These are phyloP conservation scores for Sutorius australiensis DNA, from an alignment of 768 basidiomycete genomes.

Conservation along the genomic window DNA sequence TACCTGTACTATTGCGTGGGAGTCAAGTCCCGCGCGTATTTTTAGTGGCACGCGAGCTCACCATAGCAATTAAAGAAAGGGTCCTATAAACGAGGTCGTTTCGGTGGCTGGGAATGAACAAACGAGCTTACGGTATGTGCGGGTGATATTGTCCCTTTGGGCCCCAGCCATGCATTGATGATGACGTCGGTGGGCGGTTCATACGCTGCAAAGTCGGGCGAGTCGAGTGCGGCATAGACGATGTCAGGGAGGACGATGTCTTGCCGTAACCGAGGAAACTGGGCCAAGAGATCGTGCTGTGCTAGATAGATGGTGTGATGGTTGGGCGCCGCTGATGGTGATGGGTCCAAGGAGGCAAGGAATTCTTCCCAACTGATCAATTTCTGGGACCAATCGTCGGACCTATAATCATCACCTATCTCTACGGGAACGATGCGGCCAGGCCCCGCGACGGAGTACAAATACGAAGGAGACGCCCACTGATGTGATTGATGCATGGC, in stretches of 20 bases:
- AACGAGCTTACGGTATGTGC: conserved; percentile 73
- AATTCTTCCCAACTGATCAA: conserved; percentile 80
- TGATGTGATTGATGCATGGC: conserved; percentile 58
- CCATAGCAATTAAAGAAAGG: conserved; percentile 92
- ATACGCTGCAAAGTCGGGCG: conserved; percentile 50
- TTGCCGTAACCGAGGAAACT: conserved; percentile 72
- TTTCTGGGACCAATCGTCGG: conserved; percentile 74
- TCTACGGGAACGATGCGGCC: conserved; percentile 90
- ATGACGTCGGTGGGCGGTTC: conserved; percentile 60
- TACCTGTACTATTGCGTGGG: conserved; percentile 63
- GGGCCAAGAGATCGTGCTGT: conserved; percentile 80
- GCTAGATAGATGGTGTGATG: conserved; percentile 70
- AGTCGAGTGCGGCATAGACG: conserved; percentile 60
- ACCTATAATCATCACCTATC: conserved; percentile 79
- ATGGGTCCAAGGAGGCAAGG: conserved; percentile 41
- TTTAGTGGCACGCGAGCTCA: conserved; percentile 31
- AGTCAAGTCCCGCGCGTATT: conserved; percentile 3
- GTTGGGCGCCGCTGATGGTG: conserved; percentile 16
- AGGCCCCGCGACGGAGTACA: conserved; percentile 66
- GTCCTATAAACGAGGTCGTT: conserved; percentile 50
- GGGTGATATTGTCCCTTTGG: conserved; percentile 73
- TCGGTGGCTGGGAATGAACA: conserved; percentile 7
- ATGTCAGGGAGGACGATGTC: conserved; percentile 90
- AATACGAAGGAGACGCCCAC: conserved; percentile 71
- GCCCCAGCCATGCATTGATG: conserved; percentile 82